A percentile compares a stretch with the other conserved stretches of the same genome.
phyloP scores from a whole-genome alignment of 1,284 basidiomycete species.

The Mycosarcoma mackinlayi region DNA sequence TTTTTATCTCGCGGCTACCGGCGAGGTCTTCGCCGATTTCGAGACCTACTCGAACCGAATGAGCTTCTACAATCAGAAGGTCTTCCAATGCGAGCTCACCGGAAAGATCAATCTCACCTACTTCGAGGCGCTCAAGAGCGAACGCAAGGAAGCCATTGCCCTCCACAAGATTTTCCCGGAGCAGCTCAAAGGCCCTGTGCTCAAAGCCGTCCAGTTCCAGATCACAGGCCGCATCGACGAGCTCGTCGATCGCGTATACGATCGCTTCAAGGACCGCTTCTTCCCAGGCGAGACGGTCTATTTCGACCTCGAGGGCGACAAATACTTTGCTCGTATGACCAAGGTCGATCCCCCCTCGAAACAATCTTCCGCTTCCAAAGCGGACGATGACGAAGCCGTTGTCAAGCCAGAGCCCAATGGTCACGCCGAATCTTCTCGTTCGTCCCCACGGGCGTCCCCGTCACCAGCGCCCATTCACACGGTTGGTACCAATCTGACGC shows the following conservation, averaged over 20 bases:
- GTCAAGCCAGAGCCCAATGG: slow-evolving; percentile 34
- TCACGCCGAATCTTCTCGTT: slow-evolving; percentile 24
- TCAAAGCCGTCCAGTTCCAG: slow-evolving; percentile 88
- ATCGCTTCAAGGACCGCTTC: slow-evolving; percentile 94
- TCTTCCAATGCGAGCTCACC: slow-evolving; percentile 94
- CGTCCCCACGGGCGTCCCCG: slow-evolving; percentile 10
- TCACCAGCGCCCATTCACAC: slow-evolving; percentile 71
- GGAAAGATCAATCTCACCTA: slow-evolving; percentile 92
- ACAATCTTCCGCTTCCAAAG: background rate
- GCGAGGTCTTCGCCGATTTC: slow-evolving; percentile 66
- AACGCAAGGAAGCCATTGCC: slow-evolving; percentile 85
- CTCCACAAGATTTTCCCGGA: slow-evolving; percentile 91
- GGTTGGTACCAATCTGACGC: slow-evolving; percentile 82
- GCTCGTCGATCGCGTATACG: slow-evolving; percentile 90
- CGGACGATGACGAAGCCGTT: slow-evolving; percentile 10
- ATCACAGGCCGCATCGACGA: slow-evolving; percentile 94
- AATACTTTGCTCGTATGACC: slow-evolving; percentile 81
- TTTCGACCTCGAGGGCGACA: slow-evolving; percentile 66
- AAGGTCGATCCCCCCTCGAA: slow-evolving; percentile 76
- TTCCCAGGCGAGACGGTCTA: slow-evolving; percentile 78
- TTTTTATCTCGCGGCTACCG: slow-evolving; percentile 63
- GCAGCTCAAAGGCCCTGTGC: slow-evolving; percentile 87
- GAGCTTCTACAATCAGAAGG: slow-evolving; percentile 90
- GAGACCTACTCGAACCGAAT: slow-evolving; percentile 84
- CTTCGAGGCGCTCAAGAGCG: slow-evolving; percentile 91